Percentiles rank a stretch among this genome's conserved stretches.
Conservation (phyloP, 768 basidiomycete genomes). For the Agrocybe praecox region DNA sequence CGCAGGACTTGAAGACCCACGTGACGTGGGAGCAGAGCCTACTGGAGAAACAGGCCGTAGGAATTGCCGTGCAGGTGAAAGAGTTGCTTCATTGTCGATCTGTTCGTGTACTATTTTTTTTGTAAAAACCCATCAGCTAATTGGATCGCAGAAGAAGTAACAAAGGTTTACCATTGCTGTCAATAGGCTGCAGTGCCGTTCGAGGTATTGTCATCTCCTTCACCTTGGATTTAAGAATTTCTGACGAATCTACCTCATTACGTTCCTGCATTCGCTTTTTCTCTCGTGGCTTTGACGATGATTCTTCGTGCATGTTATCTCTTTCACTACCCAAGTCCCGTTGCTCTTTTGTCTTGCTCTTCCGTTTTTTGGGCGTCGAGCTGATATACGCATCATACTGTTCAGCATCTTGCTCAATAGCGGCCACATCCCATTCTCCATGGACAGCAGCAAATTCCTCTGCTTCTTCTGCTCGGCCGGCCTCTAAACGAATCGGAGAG, state of each 20-base stretch:
- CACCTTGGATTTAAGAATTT: slow-evolving; percentile 49
- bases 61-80: slow-evolving; percentile 20
- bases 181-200: slow-evolving; percentile 43
- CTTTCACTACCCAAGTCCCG: slow-evolving; percentile 33
- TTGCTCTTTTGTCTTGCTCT: slow-evolving; percentile 42
- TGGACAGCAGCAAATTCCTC: slow-evolving; percentile 44
- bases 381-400: slow-evolving; percentile 16
- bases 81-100: slow-evolving; percentile 14
- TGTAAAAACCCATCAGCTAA: neutral
- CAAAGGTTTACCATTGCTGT: slow-evolving; percentile 39
- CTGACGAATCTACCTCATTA: slow-evolving; percentile 30
- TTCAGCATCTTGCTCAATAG: slow-evolving; percentile 36
- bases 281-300: slow-evolving; percentile 12
- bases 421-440: slow-evolving; percentile 33
- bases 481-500: slow-evolving; percentile 58
- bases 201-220: slow-evolving; percentile 70
- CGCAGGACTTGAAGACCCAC: slow-evolving; percentile 46
- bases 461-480: slow-evolving; percentile 60
- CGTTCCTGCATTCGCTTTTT: slow-evolving; percentile 23
- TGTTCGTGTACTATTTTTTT: slow-evolving; percentile 21
- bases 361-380: slow-evolving; percentile 51
- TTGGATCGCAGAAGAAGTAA: neutral
- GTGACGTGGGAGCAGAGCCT: slow-evolving; percentile 44
- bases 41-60: slow-evolving; percentile 23
- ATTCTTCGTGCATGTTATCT: slow-evolving; percentile 12